A percentile compares a stretch with the other conserved stretches of the same genome.
Evolutionary conservation across 805 yeast species (phyloP).

Genomic region (Teunomyces funiuensis): DNA sequence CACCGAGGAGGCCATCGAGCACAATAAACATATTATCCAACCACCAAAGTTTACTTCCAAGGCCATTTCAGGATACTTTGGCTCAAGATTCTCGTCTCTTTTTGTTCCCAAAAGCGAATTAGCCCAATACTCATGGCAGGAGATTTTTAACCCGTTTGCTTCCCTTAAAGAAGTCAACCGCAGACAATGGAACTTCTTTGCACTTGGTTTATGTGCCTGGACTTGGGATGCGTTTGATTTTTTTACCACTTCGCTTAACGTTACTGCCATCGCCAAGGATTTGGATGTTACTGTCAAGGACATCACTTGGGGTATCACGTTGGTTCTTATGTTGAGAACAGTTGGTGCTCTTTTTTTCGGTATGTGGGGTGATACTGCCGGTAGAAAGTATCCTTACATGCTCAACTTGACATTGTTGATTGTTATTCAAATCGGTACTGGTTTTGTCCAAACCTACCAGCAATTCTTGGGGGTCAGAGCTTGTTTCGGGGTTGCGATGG

Average conservation of each 20-base stretch:
- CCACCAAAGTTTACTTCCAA: constrained; percentile 32
- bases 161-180: constrained; percentile 48
- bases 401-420: constrained; percentile 46
- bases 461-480: constrained; percentile 66
- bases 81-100: constrained; percentile 50
- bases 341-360: constrained; percentile 68
- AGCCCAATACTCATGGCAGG: constrained; percentile 33
- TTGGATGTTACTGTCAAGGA: constrained; percentile 47
- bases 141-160: constrained; percentile 62
- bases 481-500: constrained; percentile 67
- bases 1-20: constrained; percentile 10
- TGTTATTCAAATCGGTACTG: constrained; percentile 60
- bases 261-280: constrained; percentile 44
- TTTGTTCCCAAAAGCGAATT: constrained; percentile 46
- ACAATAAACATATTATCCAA: constrained; percentile 11
- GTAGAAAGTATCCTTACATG: constrained; percentile 60
- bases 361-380: constrained; percentile 56
- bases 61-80: constrained; percentile 36
- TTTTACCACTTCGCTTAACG: constrained; percentile 56
- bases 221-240: constrained; percentile 68
- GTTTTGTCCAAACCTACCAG: constrained; percentile 54
- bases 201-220: constrained; percentile 58
- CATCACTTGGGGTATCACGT: constrained; percentile 69
- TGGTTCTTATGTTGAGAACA: constrained; percentile 67
- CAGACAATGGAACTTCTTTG: constrained; percentile 57